A percentile compares a stretch with the other conserved stretches of the same genome.
Evolutionary conservation across 495 filamentous ascomycete species (phyloP).

Genomic region (Tuber calosporum): DNA sequence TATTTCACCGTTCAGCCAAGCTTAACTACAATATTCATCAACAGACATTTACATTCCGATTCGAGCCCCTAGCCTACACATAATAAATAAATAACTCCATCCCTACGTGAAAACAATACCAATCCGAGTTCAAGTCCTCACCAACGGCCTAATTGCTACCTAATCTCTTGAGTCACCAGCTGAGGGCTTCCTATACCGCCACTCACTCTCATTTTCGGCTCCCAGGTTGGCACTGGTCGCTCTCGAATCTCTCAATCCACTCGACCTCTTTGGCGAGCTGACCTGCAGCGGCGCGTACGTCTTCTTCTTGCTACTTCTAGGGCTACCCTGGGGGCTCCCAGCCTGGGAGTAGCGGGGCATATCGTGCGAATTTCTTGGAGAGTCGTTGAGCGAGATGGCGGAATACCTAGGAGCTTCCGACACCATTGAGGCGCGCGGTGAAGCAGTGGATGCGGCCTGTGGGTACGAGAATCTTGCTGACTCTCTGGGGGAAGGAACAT

Average conservation of each 20-base stretch:
- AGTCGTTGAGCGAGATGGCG: conserved; percentile 3
- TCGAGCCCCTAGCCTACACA: not conserved
- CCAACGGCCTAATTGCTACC: not conserved
- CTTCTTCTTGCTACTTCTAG: conserved; percentile 1
- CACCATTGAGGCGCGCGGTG: not conserved
- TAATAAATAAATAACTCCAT: conserved; percentile 1
- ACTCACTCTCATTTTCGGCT: not conserved
- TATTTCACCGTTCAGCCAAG: not conserved
- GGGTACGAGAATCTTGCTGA: not conserved
- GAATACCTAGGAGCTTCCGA: not conserved
- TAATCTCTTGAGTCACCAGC: not conserved
- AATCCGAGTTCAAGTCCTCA: not conserved
- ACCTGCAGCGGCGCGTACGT: not conserved
- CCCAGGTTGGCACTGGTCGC: not conserved
- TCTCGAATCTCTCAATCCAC: conserved; percentile 2
- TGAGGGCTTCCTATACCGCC: not conserved
- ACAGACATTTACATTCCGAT: not conserved
- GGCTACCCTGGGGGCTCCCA: not conserved
- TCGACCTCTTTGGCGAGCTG: not conserved
- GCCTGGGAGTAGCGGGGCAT: not conserved
- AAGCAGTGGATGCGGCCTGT: conserved; percentile 3
- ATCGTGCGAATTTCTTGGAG: not conserved
- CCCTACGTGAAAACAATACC: not conserved
- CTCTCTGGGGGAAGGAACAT: not conserved
- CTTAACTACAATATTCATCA: not conserved